These are phyloP conservation scores for Prinsepia uniflora DNA, from an alignment of 306 rosid species.

Conservation along the genomic window DNA sequence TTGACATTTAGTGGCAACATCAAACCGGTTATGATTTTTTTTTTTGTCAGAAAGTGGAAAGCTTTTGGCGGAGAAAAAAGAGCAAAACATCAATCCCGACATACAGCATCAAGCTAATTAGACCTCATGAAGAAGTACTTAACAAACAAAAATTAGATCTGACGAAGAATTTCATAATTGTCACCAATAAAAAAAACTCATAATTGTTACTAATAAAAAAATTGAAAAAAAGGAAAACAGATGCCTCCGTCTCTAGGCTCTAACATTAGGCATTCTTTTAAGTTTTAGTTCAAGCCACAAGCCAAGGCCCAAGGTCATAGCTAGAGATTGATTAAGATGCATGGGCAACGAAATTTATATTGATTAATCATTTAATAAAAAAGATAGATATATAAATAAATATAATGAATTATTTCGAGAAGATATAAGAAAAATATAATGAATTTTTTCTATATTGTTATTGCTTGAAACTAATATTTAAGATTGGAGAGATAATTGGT, in stretches of 20 bases:
- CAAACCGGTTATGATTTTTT: not conserved
- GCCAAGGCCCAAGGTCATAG: not conserved
- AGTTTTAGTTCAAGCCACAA: not conserved
- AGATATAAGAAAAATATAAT: too few relatives aligned
- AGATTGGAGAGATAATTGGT: not conserved
- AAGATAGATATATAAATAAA: too few relatives aligned
- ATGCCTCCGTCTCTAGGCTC: not conserved
- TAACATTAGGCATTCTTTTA: not conserved
- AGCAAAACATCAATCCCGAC: slow-evolving; percentile 27
- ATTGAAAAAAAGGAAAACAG: not conserved
- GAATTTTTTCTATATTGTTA: too few relatives aligned
- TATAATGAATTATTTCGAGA: too few relatives aligned
- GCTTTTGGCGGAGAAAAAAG: slow-evolving; percentile 11
- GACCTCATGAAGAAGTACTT: too few relatives aligned
- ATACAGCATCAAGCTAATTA: slow-evolving; percentile 35
- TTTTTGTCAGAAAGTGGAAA: not conserved
- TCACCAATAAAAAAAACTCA: not conserved
- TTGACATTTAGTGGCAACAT: not conserved
- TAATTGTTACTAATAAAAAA: too few relatives aligned
- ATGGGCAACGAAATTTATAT: too few relatives aligned
- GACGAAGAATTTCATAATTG: not conserved
- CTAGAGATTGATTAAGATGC: too few relatives aligned
- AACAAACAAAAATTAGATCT: too few relatives aligned
- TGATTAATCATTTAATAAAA: too few relatives aligned
- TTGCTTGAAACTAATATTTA: too few relatives aligned